Evolutionary conservation across 164 flowering plant species (phyloP).

Genomic region (Pachysandra terminalis): DNA sequence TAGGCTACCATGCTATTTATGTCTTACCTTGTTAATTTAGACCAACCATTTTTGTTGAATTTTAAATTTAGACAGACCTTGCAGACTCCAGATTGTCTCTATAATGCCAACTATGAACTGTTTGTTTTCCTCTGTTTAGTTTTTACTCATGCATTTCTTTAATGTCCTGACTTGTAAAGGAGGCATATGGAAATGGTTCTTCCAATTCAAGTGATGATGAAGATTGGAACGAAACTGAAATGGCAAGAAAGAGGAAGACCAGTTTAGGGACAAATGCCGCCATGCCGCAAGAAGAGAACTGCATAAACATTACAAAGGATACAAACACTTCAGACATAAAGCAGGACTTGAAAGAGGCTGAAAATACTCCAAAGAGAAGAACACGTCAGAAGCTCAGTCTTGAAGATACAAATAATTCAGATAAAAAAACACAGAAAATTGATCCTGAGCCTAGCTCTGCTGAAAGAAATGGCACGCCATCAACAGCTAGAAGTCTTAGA

Average conservation of each 20-base stretch:
- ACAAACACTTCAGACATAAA: background rate
- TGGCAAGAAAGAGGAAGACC: constrained; percentile 30
- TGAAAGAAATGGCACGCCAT: constrained; percentile 20
- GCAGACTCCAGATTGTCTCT: background rate
- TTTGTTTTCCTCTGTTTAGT: background rate
- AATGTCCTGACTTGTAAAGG: constrained; percentile 38
- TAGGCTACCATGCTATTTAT: too few species aligned
- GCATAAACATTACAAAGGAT: constrained; percentile 10
- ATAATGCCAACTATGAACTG: background rate
- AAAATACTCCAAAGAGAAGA: constrained; percentile 22
- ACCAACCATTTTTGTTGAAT: background rate
- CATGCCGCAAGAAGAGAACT: constrained; percentile 18
- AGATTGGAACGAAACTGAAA: constrained; percentile 40
- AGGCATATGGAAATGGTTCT: constrained; percentile 54
- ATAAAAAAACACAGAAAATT: constrained; percentile 16
- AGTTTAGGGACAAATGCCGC: constrained; percentile 12
- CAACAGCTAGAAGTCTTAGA: constrained; percentile 42
- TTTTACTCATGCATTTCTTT: constrained; percentile 11
- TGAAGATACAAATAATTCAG: constrained; percentile 23
- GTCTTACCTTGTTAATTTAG: background rate
- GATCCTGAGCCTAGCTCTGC: constrained; percentile 21
- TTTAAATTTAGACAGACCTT: too few species aligned
- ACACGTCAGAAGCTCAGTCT: constrained; percentile 20
- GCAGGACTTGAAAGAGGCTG: constrained; percentile 14
- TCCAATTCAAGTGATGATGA: constrained; percentile 90